Evolutionary conservation across 306 rosid genomes (phyloP), one percentile per base, ranked within the genome.

Genomic region (Benincasa hispida): DNA sequence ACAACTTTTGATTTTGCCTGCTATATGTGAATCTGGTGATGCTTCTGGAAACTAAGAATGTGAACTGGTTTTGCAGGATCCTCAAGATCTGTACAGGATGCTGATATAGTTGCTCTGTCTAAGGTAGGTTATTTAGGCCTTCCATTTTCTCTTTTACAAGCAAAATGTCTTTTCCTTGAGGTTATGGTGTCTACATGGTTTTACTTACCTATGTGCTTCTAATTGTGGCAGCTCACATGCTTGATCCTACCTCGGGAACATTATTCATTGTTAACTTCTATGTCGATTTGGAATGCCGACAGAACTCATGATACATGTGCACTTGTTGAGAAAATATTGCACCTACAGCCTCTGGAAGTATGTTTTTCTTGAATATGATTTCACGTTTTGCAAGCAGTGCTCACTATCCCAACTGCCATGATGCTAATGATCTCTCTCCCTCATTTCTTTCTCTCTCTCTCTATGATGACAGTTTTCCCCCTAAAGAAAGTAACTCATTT

Each of bases 271-370:
- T 84, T 94, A 85, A 91, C 82, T 83, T 77, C 97, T 18, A 87
- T 87, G 12, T 94, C 98, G 35, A 91, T 94, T 77, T 91, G 98
- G 98, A 87, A 77, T 75, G 97, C 92, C 2, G 92, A 93, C 58
- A 76, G 84, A 68, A 62, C 90, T 74, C 83, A 11, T 9, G 97
- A 87, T 66, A 77, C 89, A 39, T 87, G 95, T 90, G 89, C 98
- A 22, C 86, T 74, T 56, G 90, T 94, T 70, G 98, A 94, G 84
- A 85, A 85, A 60, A 94, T 94, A 87, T 82, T 94, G 85, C 98
- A 87, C 75, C 79, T 94, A 88, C 90, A 90, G 25, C 98, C 97
- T 78, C 84, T 91, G 80, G 97, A 94, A 91, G 98, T 88, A 89
- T 51, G 80, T 79, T 77, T 47, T 76, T 42, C 80, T 47, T 22